These are phyloP conservation scores for Podaxis sp. DNA, from an alignment of 768 basidiomycete genomes.

Conservation along the genomic window DNA sequence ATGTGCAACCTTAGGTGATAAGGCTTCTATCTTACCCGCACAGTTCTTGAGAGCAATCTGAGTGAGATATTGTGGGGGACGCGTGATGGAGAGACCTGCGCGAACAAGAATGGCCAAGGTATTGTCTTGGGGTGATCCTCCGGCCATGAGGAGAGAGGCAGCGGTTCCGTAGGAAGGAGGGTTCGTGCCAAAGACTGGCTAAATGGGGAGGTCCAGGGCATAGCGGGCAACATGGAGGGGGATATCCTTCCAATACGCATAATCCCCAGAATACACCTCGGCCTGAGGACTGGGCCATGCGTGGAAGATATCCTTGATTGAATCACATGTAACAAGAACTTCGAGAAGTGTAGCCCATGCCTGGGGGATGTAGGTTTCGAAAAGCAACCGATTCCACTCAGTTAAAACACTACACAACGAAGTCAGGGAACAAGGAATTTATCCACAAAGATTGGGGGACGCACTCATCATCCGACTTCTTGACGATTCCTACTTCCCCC, in stretches of 20 bases:
- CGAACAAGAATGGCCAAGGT: constrained; percentile 28
- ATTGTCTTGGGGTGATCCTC: background rate
- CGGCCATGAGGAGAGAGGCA: constrained; percentile 25
- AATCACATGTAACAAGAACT: constrained; percentile 23
- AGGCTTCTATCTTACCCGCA: background rate
- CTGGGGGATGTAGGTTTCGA: constrained; percentile 40
- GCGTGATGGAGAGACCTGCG: constrained; percentile 32
- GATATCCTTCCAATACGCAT: constrained; percentile 35
- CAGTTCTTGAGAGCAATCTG: constrained; percentile 21
- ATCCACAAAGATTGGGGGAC: constrained; percentile 14
- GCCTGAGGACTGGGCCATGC: constrained; percentile 39
- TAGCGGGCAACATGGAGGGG: constrained; percentile 27
- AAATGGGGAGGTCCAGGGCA: constrained; percentile 29
- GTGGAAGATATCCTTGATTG: constrained; percentile 29
- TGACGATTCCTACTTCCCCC: constrained; percentile 35
- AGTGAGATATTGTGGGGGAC: constrained; percentile 33
- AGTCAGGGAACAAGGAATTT: background rate
- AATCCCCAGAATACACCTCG: constrained; percentile 34
- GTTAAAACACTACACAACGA: constrained; percentile 34
- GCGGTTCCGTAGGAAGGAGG: constrained; percentile 2
- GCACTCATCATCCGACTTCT: constrained; percentile 34
- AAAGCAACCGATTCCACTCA: constrained; percentile 48
- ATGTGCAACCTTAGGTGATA: constrained; percentile 5
- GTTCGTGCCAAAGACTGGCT: constrained; percentile 30
- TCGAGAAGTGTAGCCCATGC: constrained; percentile 39